These are phyloP conservation scores for Epicoccum nigrum DNA, from an alignment of 2,329 filamentous ascomycete genomes.

Conservation along the genomic window DNA sequence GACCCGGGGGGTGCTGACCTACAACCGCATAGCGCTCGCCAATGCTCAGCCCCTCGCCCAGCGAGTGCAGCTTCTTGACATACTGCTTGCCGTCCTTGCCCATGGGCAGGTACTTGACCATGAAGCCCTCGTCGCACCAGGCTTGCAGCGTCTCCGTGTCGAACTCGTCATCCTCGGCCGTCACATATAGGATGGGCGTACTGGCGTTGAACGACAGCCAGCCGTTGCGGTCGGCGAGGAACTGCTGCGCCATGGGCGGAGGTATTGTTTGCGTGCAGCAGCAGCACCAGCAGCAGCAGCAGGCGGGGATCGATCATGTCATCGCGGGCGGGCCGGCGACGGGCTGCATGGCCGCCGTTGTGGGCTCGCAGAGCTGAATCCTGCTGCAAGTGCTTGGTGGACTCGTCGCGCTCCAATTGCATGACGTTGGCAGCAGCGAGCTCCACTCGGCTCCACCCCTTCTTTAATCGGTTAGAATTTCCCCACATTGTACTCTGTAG, in stretches of 20 bases:
- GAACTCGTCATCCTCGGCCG: slow-evolving; percentile 61
- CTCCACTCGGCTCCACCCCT: background rate
- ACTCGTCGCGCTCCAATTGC: background rate
- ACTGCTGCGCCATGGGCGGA: slow-evolving; percentile 43
- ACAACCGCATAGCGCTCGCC: slow-evolving; percentile 68
- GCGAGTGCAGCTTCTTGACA: slow-evolving; percentile 54
- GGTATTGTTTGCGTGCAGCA: no score
- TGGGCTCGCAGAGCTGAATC: no score
- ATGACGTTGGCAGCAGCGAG: background rate
- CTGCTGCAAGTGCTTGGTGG: background rate
- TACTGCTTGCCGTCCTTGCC: slow-evolving; percentile 57
- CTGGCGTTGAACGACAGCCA: slow-evolving; percentile 51
- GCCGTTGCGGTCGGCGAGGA: slow-evolving; percentile 45
- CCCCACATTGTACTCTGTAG: no score
- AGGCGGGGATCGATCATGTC: no score
- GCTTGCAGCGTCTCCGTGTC: slow-evolving; percentile 59
- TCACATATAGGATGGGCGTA: slow-evolving; percentile 56
- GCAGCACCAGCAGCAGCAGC: no score
- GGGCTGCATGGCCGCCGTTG: no score
- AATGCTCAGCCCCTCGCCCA: slow-evolving; percentile 61
- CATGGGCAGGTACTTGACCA: slow-evolving; percentile 62
- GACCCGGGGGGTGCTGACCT: slow-evolving; percentile 56
- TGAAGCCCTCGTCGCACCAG: slow-evolving; percentile 67
- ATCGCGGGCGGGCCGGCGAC: no score
- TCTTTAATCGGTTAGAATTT: no score